Evolutionary conservation across 345 rosid genomes (phyloP).

Genomic region (Citrus maxima): DNA sequence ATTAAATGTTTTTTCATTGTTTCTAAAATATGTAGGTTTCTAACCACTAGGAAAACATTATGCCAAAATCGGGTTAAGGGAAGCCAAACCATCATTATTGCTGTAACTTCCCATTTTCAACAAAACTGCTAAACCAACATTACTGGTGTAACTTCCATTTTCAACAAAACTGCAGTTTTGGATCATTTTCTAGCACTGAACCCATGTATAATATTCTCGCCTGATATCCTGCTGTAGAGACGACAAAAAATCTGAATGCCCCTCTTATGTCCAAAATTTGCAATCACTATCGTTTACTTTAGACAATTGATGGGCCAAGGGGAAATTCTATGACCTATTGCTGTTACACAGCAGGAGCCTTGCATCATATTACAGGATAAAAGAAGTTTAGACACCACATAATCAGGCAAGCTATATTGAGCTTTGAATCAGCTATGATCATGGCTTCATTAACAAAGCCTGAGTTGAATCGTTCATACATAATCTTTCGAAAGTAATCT

Average conservation of each 20-base stretch:
- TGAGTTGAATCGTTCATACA: neutral
- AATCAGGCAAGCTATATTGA: neutral
- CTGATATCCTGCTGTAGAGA: neutral
- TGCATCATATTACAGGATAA: neutral
- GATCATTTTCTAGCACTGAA: neutral
- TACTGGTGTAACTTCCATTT: neutral
- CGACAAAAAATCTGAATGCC: neutral
- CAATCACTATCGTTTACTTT: neutral
- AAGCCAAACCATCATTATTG: neutral
- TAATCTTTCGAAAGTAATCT: neutral
- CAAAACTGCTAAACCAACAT: neutral
- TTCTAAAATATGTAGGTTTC: neutral
- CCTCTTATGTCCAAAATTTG: neutral
- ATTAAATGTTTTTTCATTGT: neutral
- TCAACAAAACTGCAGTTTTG: neutral
- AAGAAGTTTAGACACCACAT: neutral
- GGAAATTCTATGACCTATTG: neutral
- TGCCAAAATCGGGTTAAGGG: neutral
- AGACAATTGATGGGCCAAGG: neutral
- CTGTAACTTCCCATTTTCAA: neutral
- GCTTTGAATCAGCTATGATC: neutral
- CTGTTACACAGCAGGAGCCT: neutral
- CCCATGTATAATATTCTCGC: neutral
- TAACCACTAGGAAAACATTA: neutral
- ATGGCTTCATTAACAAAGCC: neutral